Base-by-base conservation (phyloP, 2,329 filamentous ascomycete genomes). In the Fusarium sterilihyphosum region DNA sequence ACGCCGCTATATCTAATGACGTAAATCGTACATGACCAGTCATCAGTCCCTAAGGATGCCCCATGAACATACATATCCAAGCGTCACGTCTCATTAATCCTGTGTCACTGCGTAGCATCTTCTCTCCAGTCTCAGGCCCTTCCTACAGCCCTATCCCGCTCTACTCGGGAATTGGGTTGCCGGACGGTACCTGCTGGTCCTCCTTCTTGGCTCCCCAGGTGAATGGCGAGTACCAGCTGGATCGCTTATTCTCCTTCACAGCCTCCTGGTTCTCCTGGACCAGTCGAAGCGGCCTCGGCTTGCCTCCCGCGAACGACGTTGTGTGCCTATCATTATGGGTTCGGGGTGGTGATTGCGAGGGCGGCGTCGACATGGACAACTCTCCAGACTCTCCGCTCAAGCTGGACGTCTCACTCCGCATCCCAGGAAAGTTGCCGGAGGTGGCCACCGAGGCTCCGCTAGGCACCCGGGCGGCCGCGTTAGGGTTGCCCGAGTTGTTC, bases 221-320 rank as follows among this genome's bases (percentile, higher is more conserved):
- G 89, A 90, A 92, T 18, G 89, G 89, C 66, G 92, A 88, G 70
- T 83, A 83, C 91, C 91, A 92, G 81, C 90, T 92, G 26, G 86
- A 85, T 54, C 91, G 85, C 84, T 92, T 92, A 78, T 88, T 88
- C 61, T 83, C 80, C 77, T 87, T 86, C 69, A 85, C 83, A 6
- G 80, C 80, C 58, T 89, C 88, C 29, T 84, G 82, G 74, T 92
- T 92, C 84, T 97, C 94, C 83, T 96, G 93, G 53, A 98, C 95
- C 37, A 99, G 87, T 22, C 96, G 89, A 74, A 99, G 85, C 12
- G 96, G 96, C 41, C 95, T 89, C 67, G 97, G 91, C 83, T 96
- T 96, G 50, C 90, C 90, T 8, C 89, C 89, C 64, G 89, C 84
- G 72, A 89, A 90, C 4, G 77, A 78, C 31, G 88, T 90, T 43